A percentile compares a stretch with the other conserved stretches of the same genome.
These are phyloP conservation scores for Trametes pubescens DNA, from an alignment of 1,284 basidiomycete species.

Conservation along the genomic window DNA sequence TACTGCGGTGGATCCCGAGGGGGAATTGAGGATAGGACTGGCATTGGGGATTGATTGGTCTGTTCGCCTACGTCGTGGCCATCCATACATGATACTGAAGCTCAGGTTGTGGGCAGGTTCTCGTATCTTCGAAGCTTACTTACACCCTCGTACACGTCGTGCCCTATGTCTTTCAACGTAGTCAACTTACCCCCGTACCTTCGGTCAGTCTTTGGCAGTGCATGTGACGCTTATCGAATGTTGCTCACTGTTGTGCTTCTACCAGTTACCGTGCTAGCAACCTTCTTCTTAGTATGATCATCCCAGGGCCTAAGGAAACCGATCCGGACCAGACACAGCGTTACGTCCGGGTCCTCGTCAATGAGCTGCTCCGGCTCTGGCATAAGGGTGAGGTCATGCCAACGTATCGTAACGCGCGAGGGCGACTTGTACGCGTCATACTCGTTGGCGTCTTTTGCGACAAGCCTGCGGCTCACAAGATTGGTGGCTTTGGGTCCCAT, in stretches of 20 bases:
- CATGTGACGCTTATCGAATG: too few species aligned
- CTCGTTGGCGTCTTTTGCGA: constrained; percentile 46
- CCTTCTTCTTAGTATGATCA: constrained; percentile 42
- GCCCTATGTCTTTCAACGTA: constrained; percentile 43
- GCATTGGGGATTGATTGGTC: constrained; percentile 41
- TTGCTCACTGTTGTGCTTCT: neutral
- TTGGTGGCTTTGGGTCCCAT: constrained; percentile 46
- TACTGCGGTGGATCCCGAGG: constrained; percentile 6
- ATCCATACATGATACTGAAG: neutral
- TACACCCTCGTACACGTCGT: constrained; percentile 45
- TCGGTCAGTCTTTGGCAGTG: constrained; percentile 26
- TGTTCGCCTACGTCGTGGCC: neutral
- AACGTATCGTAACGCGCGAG: constrained; percentile 34
- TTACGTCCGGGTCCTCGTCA: constrained; percentile 40
- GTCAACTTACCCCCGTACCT: constrained; percentile 41
- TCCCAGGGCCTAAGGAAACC: constrained; percentile 49
- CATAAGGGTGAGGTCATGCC: constrained; percentile 36
- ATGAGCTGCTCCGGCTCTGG: constrained; percentile 45
- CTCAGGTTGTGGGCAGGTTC: constrained; percentile 37
- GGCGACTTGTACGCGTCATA: constrained; percentile 41
- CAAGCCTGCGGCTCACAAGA: constrained; percentile 48
- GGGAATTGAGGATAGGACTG: constrained; percentile 38
- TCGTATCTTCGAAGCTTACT: constrained; percentile 44
- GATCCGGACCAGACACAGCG: constrained; percentile 43
- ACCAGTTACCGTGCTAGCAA: constrained; percentile 44